Evolutionary conservation across 2,329 filamentous ascomycete species (phyloP).

Genomic region (Paecilomyces sp.): DNA sequence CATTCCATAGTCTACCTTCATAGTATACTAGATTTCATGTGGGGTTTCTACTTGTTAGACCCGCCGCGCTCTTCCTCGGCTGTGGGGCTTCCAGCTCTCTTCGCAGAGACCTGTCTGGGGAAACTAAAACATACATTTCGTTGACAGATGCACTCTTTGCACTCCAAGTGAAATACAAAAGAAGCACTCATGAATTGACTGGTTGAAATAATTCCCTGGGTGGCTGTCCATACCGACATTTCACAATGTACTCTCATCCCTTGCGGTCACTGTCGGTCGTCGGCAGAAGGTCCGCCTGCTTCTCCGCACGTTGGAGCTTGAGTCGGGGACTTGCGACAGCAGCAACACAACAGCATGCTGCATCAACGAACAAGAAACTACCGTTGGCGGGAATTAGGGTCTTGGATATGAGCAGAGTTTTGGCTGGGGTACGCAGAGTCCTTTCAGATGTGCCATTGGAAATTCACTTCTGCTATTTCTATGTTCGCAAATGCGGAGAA

Average conservation of each 20-base stretch:
- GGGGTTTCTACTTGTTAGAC: not conserved
- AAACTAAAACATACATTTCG: not conserved
- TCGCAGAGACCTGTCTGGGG: not conserved
- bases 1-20: too few species aligned
- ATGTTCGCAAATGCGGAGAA: not conserved
- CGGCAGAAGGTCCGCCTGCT: not conserved
- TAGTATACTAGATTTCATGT: not conserved
- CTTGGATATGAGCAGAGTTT: slow-evolving; percentile 21
- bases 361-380: not conserved
- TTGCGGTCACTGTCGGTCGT: not conserved
- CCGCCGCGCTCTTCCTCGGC: not conserved
- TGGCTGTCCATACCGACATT: not conserved
- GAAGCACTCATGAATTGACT: not conserved
- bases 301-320: not conserved
- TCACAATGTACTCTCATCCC: not conserved
- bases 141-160: not conserved
- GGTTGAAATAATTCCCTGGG: not conserved
- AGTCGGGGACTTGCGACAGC: not conserved
- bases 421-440: slow-evolving; percentile 15
- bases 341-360: not conserved
- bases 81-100: not conserved
- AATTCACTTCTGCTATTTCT: not conserved
- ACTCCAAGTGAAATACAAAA: not conserved
- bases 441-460: not conserved
- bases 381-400: slow-evolving; percentile 17